phyloP scores from a whole-genome alignment of 805 yeast genomes.

The Cyberlindnera misumaiensis region DNA sequence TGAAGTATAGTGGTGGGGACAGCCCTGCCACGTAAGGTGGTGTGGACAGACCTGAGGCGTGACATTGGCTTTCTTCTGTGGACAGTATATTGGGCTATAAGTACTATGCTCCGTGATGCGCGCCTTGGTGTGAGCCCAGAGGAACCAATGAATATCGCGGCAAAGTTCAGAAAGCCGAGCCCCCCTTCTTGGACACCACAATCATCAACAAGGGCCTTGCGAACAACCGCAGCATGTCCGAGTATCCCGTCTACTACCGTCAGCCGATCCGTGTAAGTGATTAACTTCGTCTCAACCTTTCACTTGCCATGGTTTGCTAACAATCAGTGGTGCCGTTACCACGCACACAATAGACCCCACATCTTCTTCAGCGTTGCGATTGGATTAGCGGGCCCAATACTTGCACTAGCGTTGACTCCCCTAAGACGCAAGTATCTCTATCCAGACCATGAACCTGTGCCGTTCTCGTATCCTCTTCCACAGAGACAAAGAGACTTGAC shows the following conservation, averaged over 20 bases:
- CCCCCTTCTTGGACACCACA: no score
- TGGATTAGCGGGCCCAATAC: constrained; percentile 63
- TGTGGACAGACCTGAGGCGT: no score
- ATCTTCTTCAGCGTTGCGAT: constrained; percentile 56
- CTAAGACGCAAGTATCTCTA: constrained; percentile 63
- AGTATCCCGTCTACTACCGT: constrained; percentile 47
- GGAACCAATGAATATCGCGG: no score
- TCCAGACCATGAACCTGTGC: constrained; percentile 60
- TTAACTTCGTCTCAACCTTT: neutral
- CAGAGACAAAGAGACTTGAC: constrained; percentile 40
- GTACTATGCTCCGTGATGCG: no score
- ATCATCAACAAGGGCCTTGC: no score
- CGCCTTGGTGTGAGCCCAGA: no score
- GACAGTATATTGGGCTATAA: no score
- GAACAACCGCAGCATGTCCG: constrained; percentile 7
- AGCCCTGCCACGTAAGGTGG: neutral
- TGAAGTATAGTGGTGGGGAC: constrained; percentile 1
- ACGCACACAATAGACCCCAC: constrained; percentile 73
- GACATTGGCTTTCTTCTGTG: no score
- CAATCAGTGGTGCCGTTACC: constrained; percentile 60
- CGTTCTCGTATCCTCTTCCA: constrained; percentile 46
- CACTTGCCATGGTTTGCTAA: neutral
- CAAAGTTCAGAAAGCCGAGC: no score
- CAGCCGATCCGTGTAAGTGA: constrained; percentile 57
- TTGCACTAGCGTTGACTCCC: constrained; percentile 54